Conservation (phyloP, 2,329 filamentous ascomycete species). For the Chaetomiaceae sp. region DNA sequence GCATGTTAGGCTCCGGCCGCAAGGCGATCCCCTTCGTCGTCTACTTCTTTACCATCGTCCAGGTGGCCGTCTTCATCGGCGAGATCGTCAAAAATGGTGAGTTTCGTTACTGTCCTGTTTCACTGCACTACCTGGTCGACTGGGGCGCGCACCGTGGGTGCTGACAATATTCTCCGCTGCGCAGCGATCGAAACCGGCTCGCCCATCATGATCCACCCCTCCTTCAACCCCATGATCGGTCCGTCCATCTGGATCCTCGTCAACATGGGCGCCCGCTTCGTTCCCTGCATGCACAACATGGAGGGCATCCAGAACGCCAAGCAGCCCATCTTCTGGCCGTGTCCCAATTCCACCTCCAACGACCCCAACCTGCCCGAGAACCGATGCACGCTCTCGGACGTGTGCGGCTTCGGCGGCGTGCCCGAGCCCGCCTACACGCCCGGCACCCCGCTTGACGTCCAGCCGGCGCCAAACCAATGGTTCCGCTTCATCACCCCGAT, state of each 20-base stretch:
- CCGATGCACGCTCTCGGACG: slow-evolving; percentile 66
- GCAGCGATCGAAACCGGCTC: slow-evolving; percentile 69
- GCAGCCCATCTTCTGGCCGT: slow-evolving; percentile 58
- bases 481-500: slow-evolving; percentile 94
- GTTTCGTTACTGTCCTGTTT: too few species aligned
- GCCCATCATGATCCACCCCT: slow-evolving; percentile 70
- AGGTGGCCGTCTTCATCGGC: slow-evolving; percentile 80
- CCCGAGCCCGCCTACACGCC: slow-evolving; percentile 57
- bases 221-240: slow-evolving; percentile 96
- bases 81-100: slow-evolving; percentile 80
- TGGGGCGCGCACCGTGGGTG: too few species aligned
- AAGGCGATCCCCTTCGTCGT: slow-evolving; percentile 70
- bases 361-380: slow-evolving; percentile 42
- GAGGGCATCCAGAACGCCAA: slow-evolving; percentile 52
- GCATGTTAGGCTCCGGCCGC: slow-evolving; percentile 51
- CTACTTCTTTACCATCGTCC: slow-evolving; percentile 69
- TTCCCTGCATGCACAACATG: slow-evolving; percentile 90
- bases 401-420: slow-evolving; percentile 79
- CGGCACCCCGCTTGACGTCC: slow-evolving; percentile 38
- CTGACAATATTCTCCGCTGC: too few species aligned
- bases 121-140: too few species aligned
- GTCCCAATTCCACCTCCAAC: slow-evolving; percentile 68
- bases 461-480: slow-evolving; percentile 80
- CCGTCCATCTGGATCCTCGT: slow-evolving; percentile 86
- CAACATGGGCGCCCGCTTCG: slow-evolving; percentile 92